These are phyloP conservation scores for Morella rubra DNA, from an alignment of 306 rosid genomes.

Conservation along the genomic window DNA sequence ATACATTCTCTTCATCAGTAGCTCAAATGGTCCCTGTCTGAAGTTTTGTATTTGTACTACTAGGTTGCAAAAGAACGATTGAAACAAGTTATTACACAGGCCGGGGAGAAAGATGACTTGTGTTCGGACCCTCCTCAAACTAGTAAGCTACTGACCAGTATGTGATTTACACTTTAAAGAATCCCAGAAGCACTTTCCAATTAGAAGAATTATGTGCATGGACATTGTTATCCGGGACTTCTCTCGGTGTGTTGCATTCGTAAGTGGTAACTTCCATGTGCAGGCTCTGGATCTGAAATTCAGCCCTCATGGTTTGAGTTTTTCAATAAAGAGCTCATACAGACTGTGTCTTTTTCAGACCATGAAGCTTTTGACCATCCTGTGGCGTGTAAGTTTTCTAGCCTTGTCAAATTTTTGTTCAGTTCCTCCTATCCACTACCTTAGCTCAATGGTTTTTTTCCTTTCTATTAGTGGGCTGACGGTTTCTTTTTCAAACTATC, in stretches of 20 bases:
- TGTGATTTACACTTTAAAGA: slow-evolving; percentile 33
- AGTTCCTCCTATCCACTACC: slow-evolving; percentile 6
- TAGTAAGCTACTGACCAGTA: slow-evolving; percentile 42
- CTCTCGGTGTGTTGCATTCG: slow-evolving; percentile 17
- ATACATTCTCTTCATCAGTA: background rate
- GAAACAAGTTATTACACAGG: slow-evolving; percentile 70
- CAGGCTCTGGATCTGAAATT: slow-evolving; percentile 66
- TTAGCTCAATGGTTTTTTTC: slow-evolving; percentile 16
- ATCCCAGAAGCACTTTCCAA: background rate
- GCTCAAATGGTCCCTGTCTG: slow-evolving; percentile 11
- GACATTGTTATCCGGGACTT: slow-evolving; percentile 3
- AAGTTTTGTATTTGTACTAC: slow-evolving; percentile 28
- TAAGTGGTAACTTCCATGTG: slow-evolving; percentile 26
- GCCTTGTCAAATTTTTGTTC: slow-evolving; percentile 21
- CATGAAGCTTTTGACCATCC: slow-evolving; percentile 99
- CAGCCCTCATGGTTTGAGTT: slow-evolving; percentile 82
- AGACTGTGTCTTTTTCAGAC: slow-evolving; percentile 79
- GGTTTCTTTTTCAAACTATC: slow-evolving; percentile 13
- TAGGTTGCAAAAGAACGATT: slow-evolving; percentile 79
- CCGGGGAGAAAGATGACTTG: slow-evolving; percentile 64
- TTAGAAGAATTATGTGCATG: background rate
- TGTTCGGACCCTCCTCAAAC: slow-evolving; percentile 49
- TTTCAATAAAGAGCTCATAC: slow-evolving; percentile 83
- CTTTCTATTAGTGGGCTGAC: background rate
- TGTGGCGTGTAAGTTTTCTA: slow-evolving; percentile 78